Evolutionary conservation across 2,329 filamentous ascomycete genomes (phyloP), one percentile per base, ranked within the genome.

Genomic region (Penicillium sp.): DNA sequence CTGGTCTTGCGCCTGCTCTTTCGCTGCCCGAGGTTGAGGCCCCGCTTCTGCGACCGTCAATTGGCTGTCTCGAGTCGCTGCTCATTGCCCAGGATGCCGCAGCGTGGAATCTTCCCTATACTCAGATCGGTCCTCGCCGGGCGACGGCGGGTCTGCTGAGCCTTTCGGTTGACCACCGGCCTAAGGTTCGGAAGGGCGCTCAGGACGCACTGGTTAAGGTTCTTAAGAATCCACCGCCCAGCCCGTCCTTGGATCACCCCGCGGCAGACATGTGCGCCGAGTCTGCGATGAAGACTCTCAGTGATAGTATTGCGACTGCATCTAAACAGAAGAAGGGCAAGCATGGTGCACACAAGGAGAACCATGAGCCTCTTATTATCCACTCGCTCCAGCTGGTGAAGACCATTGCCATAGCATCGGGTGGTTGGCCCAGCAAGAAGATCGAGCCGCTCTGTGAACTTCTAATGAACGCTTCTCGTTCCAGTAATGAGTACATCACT

Each of bases 261-360:
- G 93, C 89, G 22, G 87, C 91, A 38, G 90, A 95, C 65, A 91
- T 97, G 83, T 97, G 91, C 71, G 93, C 93, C 14, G 88, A 95
- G 69, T 90, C 87, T 22, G 88, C 89, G 18, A 77, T 96, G 71
- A 82, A 83, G 69, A 89, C 85, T 66, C 74, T 97, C 52, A 80
- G 83, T 57, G 84, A 90, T 52, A 71, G 70, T 45, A 77, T 94
- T 42, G 82, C 86, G 2, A 71, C 74, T 23, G 84, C 84, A 51
- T 77, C 82, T 13, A 79, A 83, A 51, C 82, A 79, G 56, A 91
- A 87, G 71, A 85, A 86, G 64, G 70, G 67, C 11, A 63, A 64
- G 16, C 60, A 68, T 27, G 63, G 62, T 39, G 46, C 62, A 14
- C 59, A 72, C 53, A 72, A 73, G 48, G 73, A 75, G 38, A 76